Conservation (phyloP, 306 rosid genomes). For the Acmispon strigosus region DNA sequence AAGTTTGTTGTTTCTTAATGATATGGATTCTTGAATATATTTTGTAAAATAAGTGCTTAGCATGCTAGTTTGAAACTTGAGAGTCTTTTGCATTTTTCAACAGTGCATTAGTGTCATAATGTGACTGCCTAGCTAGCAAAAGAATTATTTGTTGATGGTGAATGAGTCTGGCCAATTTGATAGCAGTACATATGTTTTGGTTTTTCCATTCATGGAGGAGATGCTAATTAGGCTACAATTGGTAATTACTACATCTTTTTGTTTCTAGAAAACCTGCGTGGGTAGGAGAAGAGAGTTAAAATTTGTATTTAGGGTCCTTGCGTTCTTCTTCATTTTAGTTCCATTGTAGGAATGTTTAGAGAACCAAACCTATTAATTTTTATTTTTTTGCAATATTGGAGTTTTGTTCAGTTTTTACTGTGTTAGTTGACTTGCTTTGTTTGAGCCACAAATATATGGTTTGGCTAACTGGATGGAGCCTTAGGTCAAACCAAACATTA, state of each 20-base stretch:
- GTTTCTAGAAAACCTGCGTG: not conserved
- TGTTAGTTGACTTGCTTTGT: not conserved
- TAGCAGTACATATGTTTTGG: not conserved
- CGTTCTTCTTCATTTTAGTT: not conserved
- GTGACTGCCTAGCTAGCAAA: not conserved
- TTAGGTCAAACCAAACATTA: not conserved
- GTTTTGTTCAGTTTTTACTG: not conserved
- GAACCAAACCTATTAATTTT: not conserved
- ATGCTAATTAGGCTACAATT: not conserved
- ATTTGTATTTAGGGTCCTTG: not conserved
- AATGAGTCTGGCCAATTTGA: not conserved
- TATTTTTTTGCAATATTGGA: not conserved
- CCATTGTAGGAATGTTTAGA: not conserved
- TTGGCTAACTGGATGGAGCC: not conserved
- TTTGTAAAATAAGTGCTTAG: not conserved
- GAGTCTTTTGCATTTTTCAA: not conserved
- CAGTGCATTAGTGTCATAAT: not conserved
- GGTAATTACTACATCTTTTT: not conserved
- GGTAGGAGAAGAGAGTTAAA: not conserved
- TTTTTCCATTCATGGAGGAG: not conserved
- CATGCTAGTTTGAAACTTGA: not conserved
- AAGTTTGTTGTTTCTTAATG: not conserved
- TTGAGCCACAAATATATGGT: not conserved
- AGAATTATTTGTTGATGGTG: not conserved
- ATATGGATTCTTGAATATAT: not conserved